These are phyloP conservation scores for Saccharomycopsis fodiens DNA, from an alignment of 805 yeast genomes.

Conservation along the genomic window DNA sequence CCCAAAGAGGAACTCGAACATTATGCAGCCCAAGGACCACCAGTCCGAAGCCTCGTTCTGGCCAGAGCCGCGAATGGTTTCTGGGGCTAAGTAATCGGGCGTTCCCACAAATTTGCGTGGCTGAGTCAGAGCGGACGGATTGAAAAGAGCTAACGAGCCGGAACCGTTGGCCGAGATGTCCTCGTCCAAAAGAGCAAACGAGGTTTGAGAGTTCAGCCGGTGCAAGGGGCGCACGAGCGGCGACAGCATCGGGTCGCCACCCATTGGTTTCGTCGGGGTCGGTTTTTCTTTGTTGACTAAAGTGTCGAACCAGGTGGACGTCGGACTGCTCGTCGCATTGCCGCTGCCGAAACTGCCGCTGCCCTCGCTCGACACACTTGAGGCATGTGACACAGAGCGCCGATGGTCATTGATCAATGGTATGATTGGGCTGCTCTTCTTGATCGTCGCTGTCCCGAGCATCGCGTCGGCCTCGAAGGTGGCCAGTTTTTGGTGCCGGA, in stretches of 20 bases:
- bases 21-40: conserved; percentile 98
- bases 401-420: conserved; percentile 17
- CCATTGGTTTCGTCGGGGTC: not conserved
- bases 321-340: conserved; percentile 22
- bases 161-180: conserved; percentile 26
- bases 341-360: conserved; percentile 2
- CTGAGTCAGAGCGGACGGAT: conserved; percentile 54
- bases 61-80: conserved; percentile 76
- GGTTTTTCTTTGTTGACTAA: conserved; percentile 21
- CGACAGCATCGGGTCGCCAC: conserved; percentile 28
- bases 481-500: conserved; percentile 36
- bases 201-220: conserved; percentile 47
- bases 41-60: conserved; percentile 89
- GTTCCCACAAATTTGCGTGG: conserved; percentile 83
- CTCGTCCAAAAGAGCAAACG: conserved; percentile 48
- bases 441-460: not conserved
- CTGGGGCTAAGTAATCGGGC: conserved; percentile 97
- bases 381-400: conserved; percentile 22
- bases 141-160: conserved; percentile 56
- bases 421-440: conserved; percentile 8
- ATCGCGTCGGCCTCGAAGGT: not conserved
- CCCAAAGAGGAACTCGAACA: conserved; percentile 88
- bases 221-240: conserved; percentile 43
- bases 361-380: conserved; percentile 22
- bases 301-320: conserved; percentile 26